Evolutionary conservation across 2,329 filamentous ascomycete genomes (phyloP), one percentile per base, ranked within the genome.

Genomic region (Aspergillus uvarum): DNA sequence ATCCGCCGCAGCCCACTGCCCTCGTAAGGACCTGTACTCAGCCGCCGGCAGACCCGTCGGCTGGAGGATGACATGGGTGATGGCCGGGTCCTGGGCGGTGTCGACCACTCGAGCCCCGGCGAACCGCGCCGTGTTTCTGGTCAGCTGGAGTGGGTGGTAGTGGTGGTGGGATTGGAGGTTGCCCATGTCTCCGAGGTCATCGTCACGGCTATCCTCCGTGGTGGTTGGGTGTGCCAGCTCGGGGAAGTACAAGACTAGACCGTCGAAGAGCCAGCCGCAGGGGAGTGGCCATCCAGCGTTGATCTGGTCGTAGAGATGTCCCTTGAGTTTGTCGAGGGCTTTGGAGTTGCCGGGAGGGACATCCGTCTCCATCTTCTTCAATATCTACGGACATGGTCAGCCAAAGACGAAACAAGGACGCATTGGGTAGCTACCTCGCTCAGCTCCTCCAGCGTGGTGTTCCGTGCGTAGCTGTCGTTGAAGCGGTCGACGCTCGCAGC

Each of bases 391-490:
- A 26, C 16, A 14, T 5, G 7, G n/a, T 44, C 14, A 44, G 38
- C 19, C 19, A 16, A 4, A 44, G 14, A 44, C 5, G 38, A 35
- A 6, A 16, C 10, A 5, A 6, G 32, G 1, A 14, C 4, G 32
- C 11, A 4, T 16, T 12, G 12, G 14, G 14, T 2, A 35, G 5
- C 47, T 69, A 77, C 71, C 54, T 64, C 74, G 57, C 74, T 79
- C 51, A 96, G 81, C 68, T 94, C 90, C 1, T 86, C 82, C 0
- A 84, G 67, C 0, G 80, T 82, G 8, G 89, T 78, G 67, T 96
- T 87, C 4, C 93, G 82, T 0, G 87, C 84, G 74, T 91, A 98
- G 70, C 92, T 93, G 72, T 99, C 95, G 0, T 89, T 90, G 67
- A 86, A 95, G 56, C 82, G 79, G 72, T 99, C 95, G 2, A 89